Percentiles rank a stretch among this genome's conserved stretches.
Conservation (phyloP, 176 grass and related monocot species). For the Thinopyrum elongatum region DNA sequence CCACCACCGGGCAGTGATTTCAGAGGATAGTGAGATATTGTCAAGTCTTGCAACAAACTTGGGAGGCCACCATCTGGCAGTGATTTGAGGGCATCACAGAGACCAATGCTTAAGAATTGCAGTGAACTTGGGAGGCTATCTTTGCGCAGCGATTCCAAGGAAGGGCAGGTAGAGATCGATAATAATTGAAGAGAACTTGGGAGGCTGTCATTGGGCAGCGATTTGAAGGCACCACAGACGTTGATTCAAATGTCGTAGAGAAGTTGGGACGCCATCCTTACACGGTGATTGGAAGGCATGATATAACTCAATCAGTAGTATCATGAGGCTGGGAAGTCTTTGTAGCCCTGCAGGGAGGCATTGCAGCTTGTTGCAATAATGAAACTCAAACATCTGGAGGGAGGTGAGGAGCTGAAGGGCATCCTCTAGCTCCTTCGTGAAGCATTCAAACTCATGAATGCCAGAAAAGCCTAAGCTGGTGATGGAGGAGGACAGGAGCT, state of each 20-base stretch:
- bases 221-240: not conserved
- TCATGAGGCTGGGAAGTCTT: not conserved
- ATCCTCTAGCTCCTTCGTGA: not conserved
- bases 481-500: not conserved
- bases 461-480: fast-evolving
- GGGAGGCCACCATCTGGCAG: not conserved
- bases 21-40: no score
- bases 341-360: not conserved
- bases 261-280: not conserved
- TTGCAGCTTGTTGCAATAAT: fast-evolving
- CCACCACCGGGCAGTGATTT: not conserved
- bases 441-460: not conserved
- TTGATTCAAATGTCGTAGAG: not conserved
- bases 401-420: not conserved
- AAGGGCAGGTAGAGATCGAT: not conserved
- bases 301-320: not conserved
- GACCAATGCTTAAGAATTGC: no score
- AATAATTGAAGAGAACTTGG: not conserved
- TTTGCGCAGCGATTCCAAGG: not conserved
- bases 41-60: not conserved
- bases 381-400: not conserved
- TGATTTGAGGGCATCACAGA: no score
- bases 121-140: not conserved
- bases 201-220: not conserved
- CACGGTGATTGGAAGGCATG: not conserved